Base-by-base conservation (phyloP, 2,329 filamentous ascomycete genomes). In the Harringtonia lauricola region DNA sequence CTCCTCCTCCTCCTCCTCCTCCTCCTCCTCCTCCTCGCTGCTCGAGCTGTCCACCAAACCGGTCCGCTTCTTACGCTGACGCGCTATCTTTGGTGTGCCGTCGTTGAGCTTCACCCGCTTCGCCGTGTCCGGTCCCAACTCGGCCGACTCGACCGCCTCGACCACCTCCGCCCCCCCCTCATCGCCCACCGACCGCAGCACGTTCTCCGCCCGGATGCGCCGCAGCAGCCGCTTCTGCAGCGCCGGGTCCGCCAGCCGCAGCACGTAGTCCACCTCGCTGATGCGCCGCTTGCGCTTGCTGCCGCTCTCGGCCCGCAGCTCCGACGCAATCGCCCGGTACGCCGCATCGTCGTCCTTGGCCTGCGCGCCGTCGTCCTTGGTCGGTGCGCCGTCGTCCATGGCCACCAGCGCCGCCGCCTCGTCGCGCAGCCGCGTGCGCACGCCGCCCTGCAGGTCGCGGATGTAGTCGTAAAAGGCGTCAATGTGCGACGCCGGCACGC, bases 381-480 rank as follows among this genome's bases (percentile, higher is more conserved):
- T 22, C 13, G 18, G 67, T 56, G 74, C 68, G 53, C 81, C 72
- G 52, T 71, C 68, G 43, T 71, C 48, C 36, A 36, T 65, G 51
- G 79, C 70, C 40, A 81, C 63, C 41, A 79, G 72, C 44, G 74
- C 66, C 21, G 85, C 84, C 28, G 71, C 71, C 47, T 76, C 66
- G 21, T 86, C 86, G 33, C 71, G 70, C 49, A 95, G 64, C 44
- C 86, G 71, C 44, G 79, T 75, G 43, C 86, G 78, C 7, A 80
- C 80, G 48, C 75, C 76, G 31, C 88, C 85, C 64, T 89, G 81
- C 44, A 95, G 64, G 41, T 87, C 86, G 46, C 74, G 69, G 51
- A 95, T 76, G 64, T 95, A 96, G 41, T 77, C 71, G 57, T 83
- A 76, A 35, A 95, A 77, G 19, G 79, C 70, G 38, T 74, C 64